Evolutionary conservation across 768 basidiomycete species (phyloP).

Genomic region (Clathrus columnatus): DNA sequence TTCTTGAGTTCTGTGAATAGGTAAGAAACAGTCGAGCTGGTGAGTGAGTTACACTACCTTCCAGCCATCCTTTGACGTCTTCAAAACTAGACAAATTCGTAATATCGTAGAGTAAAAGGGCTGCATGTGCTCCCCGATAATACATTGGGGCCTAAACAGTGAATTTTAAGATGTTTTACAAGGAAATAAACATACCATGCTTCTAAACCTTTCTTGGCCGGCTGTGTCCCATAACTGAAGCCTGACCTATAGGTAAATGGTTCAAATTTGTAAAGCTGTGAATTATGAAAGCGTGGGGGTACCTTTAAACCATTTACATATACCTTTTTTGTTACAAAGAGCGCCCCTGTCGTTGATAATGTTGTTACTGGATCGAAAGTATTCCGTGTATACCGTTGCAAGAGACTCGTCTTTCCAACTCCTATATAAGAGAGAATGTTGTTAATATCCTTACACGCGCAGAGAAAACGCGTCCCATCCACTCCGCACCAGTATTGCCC

Average conservation of each 20-base stretch:
- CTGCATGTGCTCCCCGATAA: constrained; percentile 93
- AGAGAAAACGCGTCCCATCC: constrained; percentile 10
- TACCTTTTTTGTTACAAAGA: constrained; percentile 91
- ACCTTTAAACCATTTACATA: constrained; percentile 79
- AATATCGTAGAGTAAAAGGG: constrained; percentile 90
- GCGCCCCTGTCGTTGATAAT: constrained; percentile 86
- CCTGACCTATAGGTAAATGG: background rate
- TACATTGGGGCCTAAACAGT: constrained; percentile 79
- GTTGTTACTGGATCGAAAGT: constrained; percentile 84
- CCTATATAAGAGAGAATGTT: constrained; percentile 39
- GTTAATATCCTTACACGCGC: constrained; percentile 17
- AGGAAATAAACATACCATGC: constrained; percentile 51
- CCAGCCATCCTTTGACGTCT: constrained; percentile 83
- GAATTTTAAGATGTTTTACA: constrained; percentile 11
- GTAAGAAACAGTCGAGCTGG: constrained; percentile 12
- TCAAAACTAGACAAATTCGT: constrained; percentile 84
- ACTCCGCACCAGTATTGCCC: constrained; percentile 59
- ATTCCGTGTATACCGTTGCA: constrained; percentile 85
- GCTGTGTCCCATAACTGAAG: constrained; percentile 91
- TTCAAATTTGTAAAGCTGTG: background rate
- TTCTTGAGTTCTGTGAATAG: constrained; percentile 68
- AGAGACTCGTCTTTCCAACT: constrained; percentile 87
- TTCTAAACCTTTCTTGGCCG: constrained; percentile 87
- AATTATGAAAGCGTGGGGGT: constrained; percentile 24
- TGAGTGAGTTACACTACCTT: constrained; percentile 41